Conservation (phyloP, 768 basidiomycete species). For the Lentinula lateritia region DNA sequence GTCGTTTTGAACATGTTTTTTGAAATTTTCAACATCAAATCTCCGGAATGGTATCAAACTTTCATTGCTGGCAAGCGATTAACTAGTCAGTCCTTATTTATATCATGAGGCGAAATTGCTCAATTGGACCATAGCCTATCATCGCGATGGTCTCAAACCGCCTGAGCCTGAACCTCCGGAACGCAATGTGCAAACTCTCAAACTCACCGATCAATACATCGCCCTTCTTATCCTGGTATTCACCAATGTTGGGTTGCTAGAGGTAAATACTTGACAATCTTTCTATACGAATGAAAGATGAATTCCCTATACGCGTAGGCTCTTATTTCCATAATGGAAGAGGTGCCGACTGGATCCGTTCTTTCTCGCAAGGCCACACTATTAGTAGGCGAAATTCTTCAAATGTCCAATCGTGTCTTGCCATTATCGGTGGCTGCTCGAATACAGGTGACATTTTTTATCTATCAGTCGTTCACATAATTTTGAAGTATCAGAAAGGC, state of each 20-base stretch:
- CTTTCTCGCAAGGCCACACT: slow-evolving; percentile 87
- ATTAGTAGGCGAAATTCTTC: slow-evolving; percentile 86
- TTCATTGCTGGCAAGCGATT: slow-evolving; percentile 86
- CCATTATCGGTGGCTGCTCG: slow-evolving; percentile 77
- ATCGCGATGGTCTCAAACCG: slow-evolving; percentile 32
- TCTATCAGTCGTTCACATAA: background rate
- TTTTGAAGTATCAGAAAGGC: slow-evolving; percentile 40
- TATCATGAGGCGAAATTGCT: background rate
- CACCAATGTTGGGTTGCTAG: slow-evolving; percentile 80
- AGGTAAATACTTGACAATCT: slow-evolving; percentile 45
- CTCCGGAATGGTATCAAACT: slow-evolving; percentile 88
- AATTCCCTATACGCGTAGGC: slow-evolving; percentile 45
- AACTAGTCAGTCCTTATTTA: slow-evolving; percentile 56
- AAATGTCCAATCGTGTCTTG: slow-evolving; percentile 81
- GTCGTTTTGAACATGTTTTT: slow-evolving; percentile 93
- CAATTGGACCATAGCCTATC: slow-evolving; percentile 50
- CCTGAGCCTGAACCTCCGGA: slow-evolving; percentile 35
- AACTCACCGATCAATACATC: slow-evolving; percentile 89
- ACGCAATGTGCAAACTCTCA: slow-evolving; percentile 51
- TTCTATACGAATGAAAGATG: background rate
- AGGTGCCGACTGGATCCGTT: slow-evolving; percentile 63
- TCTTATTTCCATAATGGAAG: slow-evolving; percentile 79
- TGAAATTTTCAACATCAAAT: slow-evolving; percentile 85
- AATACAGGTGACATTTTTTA: slow-evolving; percentile 55
- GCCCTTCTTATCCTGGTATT: slow-evolving; percentile 81